These are phyloP conservation scores for Violaceomyces palustris DNA, from an alignment of 1,284 basidiomycete genomes.

Conservation along the genomic window DNA sequence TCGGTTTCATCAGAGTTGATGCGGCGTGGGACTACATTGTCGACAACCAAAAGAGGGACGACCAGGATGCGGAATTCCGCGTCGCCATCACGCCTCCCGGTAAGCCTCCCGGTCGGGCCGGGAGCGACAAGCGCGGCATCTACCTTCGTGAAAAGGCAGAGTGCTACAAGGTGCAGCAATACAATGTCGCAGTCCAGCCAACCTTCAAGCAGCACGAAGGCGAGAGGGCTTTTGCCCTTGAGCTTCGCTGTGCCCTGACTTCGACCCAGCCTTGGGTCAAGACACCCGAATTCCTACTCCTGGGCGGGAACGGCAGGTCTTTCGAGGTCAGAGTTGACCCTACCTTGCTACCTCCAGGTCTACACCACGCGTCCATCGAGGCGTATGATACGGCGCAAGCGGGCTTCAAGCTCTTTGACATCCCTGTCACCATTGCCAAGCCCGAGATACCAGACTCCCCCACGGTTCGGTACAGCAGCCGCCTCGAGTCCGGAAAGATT, in stretches of 20 bases:
- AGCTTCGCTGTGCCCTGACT: constrained; percentile 41
- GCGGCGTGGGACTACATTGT: constrained; percentile 51
- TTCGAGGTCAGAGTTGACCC: constrained; percentile 53
- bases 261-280: constrained; percentile 47
- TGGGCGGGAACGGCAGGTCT: constrained; percentile 51
- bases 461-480: constrained; percentile 30
- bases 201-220: constrained; percentile 45
- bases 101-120: constrained; percentile 30
- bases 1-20: constrained; percentile 52
- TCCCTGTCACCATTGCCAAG: constrained; percentile 53
- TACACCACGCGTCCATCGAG: constrained; percentile 48
- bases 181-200: constrained; percentile 44
- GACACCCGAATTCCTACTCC: constrained; percentile 44
- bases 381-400: constrained; percentile 45
- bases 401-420: constrained; percentile 45
- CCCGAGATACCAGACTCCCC: constrained; percentile 36
- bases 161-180: constrained; percentile 44
- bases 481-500: constrained; percentile 44
- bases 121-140: constrained; percentile 46
- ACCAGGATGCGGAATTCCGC: constrained; percentile 49
- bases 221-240: constrained; percentile 45
- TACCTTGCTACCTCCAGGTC: constrained; percentile 41
- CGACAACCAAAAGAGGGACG: constrained; percentile 41
- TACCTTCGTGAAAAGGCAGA: constrained; percentile 51
- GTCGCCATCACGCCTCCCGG: constrained; percentile 48